Base-by-base conservation (phyloP, 768 basidiomycete genomes). In the Lyophyllum atratum region DNA sequence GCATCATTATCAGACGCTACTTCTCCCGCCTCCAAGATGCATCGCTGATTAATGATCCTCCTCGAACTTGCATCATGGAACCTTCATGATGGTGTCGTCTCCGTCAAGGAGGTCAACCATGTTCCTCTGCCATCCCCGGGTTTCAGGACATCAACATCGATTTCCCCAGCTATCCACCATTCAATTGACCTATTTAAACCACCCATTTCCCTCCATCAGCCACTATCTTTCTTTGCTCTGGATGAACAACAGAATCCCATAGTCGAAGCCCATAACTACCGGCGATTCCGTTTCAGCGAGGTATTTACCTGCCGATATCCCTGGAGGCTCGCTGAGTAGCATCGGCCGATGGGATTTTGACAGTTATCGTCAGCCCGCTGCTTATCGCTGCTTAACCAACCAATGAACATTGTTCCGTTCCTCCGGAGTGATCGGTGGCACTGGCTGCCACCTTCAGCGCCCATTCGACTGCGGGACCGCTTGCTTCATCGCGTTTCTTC, bases 1-100 rank as follows among this genome's bases (percentile, higher is more conserved):
- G 34, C 34, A 56, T 42, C 52, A 39, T 57, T 61, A 49, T 55
- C 46, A 49, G 43, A 46, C 45, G 51, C 56, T 33, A 25, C 19
- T 25, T n/a, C 26, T 14, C 50, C 11, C 47, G 1, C 40, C 21
- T 31, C 53, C 49, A 51, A 37, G 29, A 15, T 31, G 15, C 49
- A 49, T 49, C 34, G 49, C 34, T 59, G 51, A 62, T 50, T 54
- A 51, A 56, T 62, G 52, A 56, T 59, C 44, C 54, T 50, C 40
- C 21, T 40, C 21, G 54, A 49, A 19, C 45, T 52, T 55, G 57
- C 46, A 55, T 55, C 57, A 62, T 53, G 45, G 43, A 45, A 31
- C 42, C 19, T 44, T 44, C 29, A 52, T 55, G 54, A 58, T 58
- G 55, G 43, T 26, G 21, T 25, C 53, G 51, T 33, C 24, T 31